Percentiles rank a stretch among this genome's conserved stretches.
Evolutionary conservation across 225 moss, liverwort and hornwort genomes (phyloP).

Genomic region (Sphagnum tenellum): DNA sequence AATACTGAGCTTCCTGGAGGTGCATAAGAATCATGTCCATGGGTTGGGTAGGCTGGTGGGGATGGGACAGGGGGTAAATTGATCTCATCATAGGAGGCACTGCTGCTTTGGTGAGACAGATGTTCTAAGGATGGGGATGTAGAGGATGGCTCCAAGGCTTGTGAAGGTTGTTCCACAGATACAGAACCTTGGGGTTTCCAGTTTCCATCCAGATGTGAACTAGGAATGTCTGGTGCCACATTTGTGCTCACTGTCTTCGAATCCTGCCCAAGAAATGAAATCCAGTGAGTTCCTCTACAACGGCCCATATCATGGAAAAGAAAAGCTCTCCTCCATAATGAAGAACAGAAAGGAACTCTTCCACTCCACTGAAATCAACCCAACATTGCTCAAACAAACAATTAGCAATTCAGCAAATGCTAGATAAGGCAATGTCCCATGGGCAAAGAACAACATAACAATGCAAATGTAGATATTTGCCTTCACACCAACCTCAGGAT

Average conservation of each 20-base stretch:
- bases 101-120: slow-evolving; percentile 31
- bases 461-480: not conserved
- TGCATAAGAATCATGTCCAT: slow-evolving; percentile 38
- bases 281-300: not conserved
- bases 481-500: slow-evolving; percentile 41
- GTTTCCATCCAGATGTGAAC: slow-evolving; percentile 21
- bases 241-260: slow-evolving; percentile 21
- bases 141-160: slow-evolving; percentile 4
- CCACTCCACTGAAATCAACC: not conserved
- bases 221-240: slow-evolving; percentile 27
- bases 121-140: slow-evolving; percentile 7
- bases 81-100: slow-evolving; percentile 58
- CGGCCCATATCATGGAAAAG: not conserved
- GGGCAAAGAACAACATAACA: not conserved
- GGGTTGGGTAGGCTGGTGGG: slow-evolving; percentile 59
- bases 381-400: not conserved
- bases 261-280: slow-evolving; percentile 21
- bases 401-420: not conserved
- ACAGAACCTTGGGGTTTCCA: slow-evolving; percentile 18
- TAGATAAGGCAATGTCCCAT: not conserved
- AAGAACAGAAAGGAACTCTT: not conserved
- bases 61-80: slow-evolving; percentile 78
- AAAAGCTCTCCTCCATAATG: not conserved
- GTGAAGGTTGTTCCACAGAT: slow-evolving; percentile 25
- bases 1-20: slow-evolving; percentile 25